Conservation (phyloP, 257 asterid genomes). For the Euphrasia confusa region DNA sequence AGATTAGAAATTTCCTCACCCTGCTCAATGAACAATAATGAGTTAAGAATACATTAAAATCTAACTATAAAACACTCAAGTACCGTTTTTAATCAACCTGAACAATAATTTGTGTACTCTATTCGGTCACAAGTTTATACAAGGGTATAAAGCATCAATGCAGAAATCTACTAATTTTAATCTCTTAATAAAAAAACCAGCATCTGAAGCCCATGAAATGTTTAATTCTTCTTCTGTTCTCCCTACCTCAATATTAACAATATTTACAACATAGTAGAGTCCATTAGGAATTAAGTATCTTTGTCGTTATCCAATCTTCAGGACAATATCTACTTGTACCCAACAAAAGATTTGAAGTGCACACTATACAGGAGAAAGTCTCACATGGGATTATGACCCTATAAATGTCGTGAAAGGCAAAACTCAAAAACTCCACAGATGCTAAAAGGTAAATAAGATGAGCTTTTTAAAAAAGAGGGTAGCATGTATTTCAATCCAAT, state of each 20-base stretch:
- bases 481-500: too few species aligned
- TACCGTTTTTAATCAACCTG: not conserved
- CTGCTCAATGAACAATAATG: not conserved
- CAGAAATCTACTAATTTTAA: not conserved
- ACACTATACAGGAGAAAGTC: not conserved
- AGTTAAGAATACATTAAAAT: not conserved
- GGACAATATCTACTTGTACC: not conserved
- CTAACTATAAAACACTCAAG: not conserved
- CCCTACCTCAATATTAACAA: not conserved
- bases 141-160: conserved; percentile 3
- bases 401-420: not conserved
- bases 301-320: conserved; percentile 1
- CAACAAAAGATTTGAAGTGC: not conserved
- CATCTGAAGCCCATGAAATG: conserved; percentile 1
- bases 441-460: conserved; percentile 7
- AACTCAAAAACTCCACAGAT: conserved; percentile 1
- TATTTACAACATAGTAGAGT: not conserved
- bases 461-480: too few species aligned
- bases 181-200: not conserved
- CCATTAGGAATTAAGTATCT: not conserved
- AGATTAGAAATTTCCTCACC: not conserved
- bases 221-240: not conserved
- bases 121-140: not conserved
- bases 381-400: not conserved
- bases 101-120: not conserved